Base-by-base conservation (phyloP, 148 eudicot species). In the Euryodendron excelsum region DNA sequence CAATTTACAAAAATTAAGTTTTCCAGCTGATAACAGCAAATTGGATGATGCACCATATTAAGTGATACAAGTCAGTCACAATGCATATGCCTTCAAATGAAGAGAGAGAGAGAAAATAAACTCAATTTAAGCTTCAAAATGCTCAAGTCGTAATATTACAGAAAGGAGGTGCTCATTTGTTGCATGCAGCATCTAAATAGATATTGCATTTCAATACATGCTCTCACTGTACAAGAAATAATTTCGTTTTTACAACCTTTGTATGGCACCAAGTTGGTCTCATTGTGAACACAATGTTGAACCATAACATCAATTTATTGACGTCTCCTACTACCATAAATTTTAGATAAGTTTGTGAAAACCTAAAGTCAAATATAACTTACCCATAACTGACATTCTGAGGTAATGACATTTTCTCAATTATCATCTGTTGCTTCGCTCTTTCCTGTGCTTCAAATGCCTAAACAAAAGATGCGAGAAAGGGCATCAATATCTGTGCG, bases 381-480 rank as follows among this genome's bases (percentile, higher is more conserved):
- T 82, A 93, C 98, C 90, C 93, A 80, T 93, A 85, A 84, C 94
- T 90, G 79, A 85, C 90, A 81, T 88, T 85, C 82, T 84, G 88
- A 1, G 94, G 93, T 74, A 95, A 77, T 61, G 89, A 76, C 23
- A 90, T 72, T 73, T 82, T 90, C 62, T 93, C 98, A 71, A 95
- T 86, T 81, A 83, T 82, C 71, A 68, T 69, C 82, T 90, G 96
- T 80, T 91, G 96, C 84, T 86, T 91, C 60, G 81, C 84, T 83
- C 97, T 91, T 83, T 91, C 93, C 53, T 89, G 89, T 23, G 83
- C 91, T 87, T 93, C 97, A 91, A 82, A 91, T 76, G 87, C 96
- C 98, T 95, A 82, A 80, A 68, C 70, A 63, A 50, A 67, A 56
- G 66, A 68, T 33, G 71, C 47, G 77, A 68, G 34, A 79, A 33